These are phyloP conservation scores for Fusarium irregulare DNA, from an alignment of 2,329 filamentous ascomycete genomes.

Conservation along the genomic window DNA sequence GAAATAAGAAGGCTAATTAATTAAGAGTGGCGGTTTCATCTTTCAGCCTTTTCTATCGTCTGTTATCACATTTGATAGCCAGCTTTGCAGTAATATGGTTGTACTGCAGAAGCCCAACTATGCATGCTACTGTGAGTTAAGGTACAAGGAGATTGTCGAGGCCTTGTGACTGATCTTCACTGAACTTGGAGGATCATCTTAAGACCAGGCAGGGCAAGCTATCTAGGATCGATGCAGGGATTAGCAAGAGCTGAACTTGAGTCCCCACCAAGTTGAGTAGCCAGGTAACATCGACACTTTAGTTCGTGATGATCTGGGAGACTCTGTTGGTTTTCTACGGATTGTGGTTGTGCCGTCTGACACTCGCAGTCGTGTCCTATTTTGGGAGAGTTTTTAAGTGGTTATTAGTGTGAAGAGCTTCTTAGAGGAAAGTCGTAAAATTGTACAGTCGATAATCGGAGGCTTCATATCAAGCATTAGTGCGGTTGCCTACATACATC, in stretches of 20 bases:
- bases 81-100: constrained; percentile 22
- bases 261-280: constrained; percentile 22
- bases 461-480: background rate
- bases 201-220: constrained; percentile 10
- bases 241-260: constrained; percentile 34
- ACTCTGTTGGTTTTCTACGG: constrained; percentile 14
- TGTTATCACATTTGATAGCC: background rate
- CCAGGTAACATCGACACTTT: background rate
- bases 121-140: background rate
- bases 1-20: constrained; percentile 36
- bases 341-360: constrained; percentile 43
- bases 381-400: background rate
- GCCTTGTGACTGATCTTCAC: constrained; percentile 28
- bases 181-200: constrained; percentile 27
- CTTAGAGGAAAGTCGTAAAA: background rate
- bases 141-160: constrained; percentile 4
- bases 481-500: constrained; percentile 2
- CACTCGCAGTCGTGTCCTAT: constrained; percentile 33
- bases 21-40: constrained; percentile 39
- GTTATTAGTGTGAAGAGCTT: background rate
- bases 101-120: constrained; percentile 5
- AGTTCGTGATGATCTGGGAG: constrained; percentile 12
- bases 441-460: background rate
- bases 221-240: constrained; percentile 33
- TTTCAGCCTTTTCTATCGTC: constrained; percentile 18